Base-by-base conservation (phyloP, 2,329 filamentous ascomycete genomes). In the Coniochaeta hoffmannii region DNA sequence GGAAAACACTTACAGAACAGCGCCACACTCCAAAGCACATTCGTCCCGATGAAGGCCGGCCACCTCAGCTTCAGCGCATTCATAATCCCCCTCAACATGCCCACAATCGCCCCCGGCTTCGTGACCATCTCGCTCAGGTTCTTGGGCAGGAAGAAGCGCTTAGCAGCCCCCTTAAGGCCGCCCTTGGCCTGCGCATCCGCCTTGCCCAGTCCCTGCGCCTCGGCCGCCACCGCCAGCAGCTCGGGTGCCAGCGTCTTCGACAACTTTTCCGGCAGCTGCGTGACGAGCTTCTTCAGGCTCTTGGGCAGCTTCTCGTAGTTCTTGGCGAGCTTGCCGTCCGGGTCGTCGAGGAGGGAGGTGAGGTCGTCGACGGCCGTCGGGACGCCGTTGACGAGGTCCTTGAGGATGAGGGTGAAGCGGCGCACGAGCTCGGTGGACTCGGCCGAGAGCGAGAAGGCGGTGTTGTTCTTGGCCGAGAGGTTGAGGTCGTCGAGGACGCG, bases 341-440 rank as follows among this genome's bases (percentile, higher is more conserved):
- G 77, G 65, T 86, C 81, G 57, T 85, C 80, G 44, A 87, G 70
- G 22, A 87, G 77, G 14, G 67, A 64, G 2, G 76, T 84, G n/a
- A 99, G 85, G 68, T 99, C 94, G 66, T 88, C 81, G 70, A 95
- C 96, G 2, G 94, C 94, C 0, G 93, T 97, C 3, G 94, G 94
- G 1, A 90, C 94, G 59, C 94, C 94, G 67, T 91, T 92, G 64
- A 94, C 83, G 15, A 97, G 81, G 68, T 99, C 94, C 68, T 93
- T 94, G 66, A 99, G 88, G 32, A 97, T 86, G 55, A 91, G 78
- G 1, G 90, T 95, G 77, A 99, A 99, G 59, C 86, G 84, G 54
- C 85, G 82, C 53, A 96, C 82, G 30, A 96, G 80, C 60, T 90
- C 87, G 58, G 90, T 85, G 0, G 90, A 93, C 63, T 96, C 91